Base-by-base conservation (phyloP, 2,329 filamentous ascomycete species). In the Aspergillus sp. region DNA sequence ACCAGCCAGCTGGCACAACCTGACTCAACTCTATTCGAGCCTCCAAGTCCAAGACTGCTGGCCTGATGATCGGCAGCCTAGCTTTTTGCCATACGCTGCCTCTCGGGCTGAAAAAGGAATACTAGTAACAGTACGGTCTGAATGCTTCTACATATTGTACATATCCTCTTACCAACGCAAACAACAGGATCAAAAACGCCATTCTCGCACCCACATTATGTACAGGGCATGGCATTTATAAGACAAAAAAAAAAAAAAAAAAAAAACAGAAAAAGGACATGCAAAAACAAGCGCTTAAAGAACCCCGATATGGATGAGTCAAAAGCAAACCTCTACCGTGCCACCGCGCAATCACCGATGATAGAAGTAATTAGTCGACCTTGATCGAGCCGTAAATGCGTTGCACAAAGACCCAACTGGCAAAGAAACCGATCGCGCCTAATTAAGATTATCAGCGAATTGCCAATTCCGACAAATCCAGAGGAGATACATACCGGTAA, bases 381-480 rank as follows among this genome's bases (percentile, higher is more conserved):
- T 99, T 99, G 79, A 99, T 96, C n/a, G 93, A 97, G 23, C 86
- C 81, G 75, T 99, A 99, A 61, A 99, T 99, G 74, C 90, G 93
- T 65, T 90, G 86, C 53, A 96, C 89, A 73, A 99, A 99, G 72
- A 89, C 84, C 91, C 93, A 98, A 73, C 91, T 96, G 8, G 95
- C 87, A 68, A 97, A 91, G 80, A 95, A 97, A 55, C 95, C 95
- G 72, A 99, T 98, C 0, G 93, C 90, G 33, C 93, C 95, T 97
- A 15, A 53, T 27, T 52, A 21, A 17, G 7, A 43, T 43, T 60
- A 40, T 53, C 9, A 56, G 55, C 63, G 23, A 57, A 48, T 14
- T 50, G 50, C 33, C 15, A 19, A 8, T 2, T 1, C 7, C n/a
- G n/a, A 39, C 11, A 14, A 39, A 41, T 8, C 6, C 9, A 43